These are phyloP conservation scores for Mycena filopes DNA, from an alignment of 768 basidiomycete genomes.

Conservation along the genomic window DNA sequence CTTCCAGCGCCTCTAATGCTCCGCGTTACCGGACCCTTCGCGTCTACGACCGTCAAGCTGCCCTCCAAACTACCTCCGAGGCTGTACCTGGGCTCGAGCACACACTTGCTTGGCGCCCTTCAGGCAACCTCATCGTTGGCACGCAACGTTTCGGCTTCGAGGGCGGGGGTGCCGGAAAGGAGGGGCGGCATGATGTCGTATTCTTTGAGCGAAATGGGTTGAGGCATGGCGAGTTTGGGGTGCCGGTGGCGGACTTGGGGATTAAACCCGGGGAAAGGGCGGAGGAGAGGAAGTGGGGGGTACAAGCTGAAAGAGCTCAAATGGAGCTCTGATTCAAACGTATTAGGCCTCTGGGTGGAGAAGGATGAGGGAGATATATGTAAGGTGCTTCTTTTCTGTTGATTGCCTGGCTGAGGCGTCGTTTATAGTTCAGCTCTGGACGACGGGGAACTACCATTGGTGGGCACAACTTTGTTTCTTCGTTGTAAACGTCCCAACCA, in stretches of 20 bases:
- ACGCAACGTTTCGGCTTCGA: conserved; percentile 87
- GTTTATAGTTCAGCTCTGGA: conserved; percentile 88
- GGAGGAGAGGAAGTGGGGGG: conserved; percentile 70
- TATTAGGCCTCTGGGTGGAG: conserved; percentile 89
- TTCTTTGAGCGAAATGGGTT: conserved; percentile 98
- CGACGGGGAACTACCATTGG: conserved; percentile 96
- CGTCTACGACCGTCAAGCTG: conserved; percentile 79
- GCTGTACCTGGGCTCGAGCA: conserved; percentile 86
- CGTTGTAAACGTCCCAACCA: neutral
- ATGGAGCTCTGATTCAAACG: conserved; percentile 91
- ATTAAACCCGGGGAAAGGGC: conserved; percentile 48
- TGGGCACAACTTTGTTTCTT: conserved; percentile 47
- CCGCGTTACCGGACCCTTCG: conserved; percentile 68
- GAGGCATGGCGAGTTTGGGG: conserved; percentile 87
- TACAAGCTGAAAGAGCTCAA: conserved; percentile 79
- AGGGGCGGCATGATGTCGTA: conserved; percentile 83
- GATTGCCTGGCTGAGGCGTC: conserved; percentile 16
- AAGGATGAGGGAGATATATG: conserved; percentile 74
- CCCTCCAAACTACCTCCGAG: conserved; percentile 87
- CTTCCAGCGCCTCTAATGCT: conserved; percentile 38
- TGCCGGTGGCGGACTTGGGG: conserved; percentile 52
- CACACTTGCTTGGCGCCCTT: conserved; percentile 84
- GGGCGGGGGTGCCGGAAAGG: conserved; percentile 72
- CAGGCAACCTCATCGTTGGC: conserved; percentile 84
- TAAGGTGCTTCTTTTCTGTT: conserved; percentile 43